phyloP scores from a whole-genome alignment of 352 stramenopile species.

The Phytopythium boreale region DNA sequence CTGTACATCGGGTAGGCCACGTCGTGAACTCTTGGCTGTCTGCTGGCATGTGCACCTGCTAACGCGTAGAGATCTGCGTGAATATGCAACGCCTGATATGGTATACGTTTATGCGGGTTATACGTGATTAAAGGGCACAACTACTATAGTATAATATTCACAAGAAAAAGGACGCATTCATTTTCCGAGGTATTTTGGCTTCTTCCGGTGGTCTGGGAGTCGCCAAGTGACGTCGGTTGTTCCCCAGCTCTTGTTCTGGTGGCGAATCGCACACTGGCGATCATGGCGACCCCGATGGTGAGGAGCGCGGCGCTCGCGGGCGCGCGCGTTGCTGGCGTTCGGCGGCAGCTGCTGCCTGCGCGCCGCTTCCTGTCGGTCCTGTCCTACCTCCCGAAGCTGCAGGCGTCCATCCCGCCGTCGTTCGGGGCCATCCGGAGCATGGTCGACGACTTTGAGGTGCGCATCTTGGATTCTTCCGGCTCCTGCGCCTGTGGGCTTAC shows the following conservation, averaged over 20 bases:
- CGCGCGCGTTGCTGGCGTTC: not conserved
- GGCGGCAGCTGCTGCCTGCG: not conserved
- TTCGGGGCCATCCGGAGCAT: constrained; percentile 39
- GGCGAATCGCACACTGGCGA: not conserved
- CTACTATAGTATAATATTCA: too few species aligned
- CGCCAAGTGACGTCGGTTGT: not conserved
- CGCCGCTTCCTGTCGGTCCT: constrained; percentile 30
- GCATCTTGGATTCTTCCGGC: not conserved
- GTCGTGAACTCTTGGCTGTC: too few species aligned
- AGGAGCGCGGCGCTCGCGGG: not conserved
- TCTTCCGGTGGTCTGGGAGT: not conserved
- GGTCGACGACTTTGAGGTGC: constrained; percentile 48
- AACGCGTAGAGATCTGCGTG: too few species aligned
- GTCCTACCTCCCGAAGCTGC: constrained; percentile 46
- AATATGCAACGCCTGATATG: too few species aligned
- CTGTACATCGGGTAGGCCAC: too few species aligned
- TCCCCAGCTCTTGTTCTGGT: too few species aligned
- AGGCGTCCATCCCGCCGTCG: constrained; percentile 36
- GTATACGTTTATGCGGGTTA: too few species aligned
- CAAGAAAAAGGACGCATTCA: too few species aligned
- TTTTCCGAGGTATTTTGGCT: too few species aligned
- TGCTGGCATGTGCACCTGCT: too few species aligned
- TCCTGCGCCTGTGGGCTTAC: not conserved
- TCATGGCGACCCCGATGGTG: not conserved
- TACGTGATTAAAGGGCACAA: too few species aligned